Evolutionary conservation across 2,329 filamentous ascomycete genomes (phyloP), one percentile per base, ranked within the genome.

Genomic region (Exophiala mesophila): DNA sequence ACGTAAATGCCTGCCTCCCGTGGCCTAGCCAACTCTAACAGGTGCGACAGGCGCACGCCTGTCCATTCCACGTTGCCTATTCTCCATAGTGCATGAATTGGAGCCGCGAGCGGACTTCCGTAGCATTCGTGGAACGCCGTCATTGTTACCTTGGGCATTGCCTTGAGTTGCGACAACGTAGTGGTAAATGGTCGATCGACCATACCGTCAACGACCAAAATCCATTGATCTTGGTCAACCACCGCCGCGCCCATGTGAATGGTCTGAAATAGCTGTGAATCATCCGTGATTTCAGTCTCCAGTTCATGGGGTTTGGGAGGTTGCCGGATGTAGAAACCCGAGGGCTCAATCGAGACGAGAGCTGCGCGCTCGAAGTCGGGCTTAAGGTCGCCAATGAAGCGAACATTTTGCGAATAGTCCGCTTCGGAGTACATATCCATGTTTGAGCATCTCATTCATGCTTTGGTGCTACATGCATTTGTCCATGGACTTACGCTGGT

Each of bases 101-200:
- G 55, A 7, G 60, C 57, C 10, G 53, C 54, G 1, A 64, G 32
- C 0, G 62, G 62, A 30, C 58, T 62, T 8, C 62, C 61, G 35
- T 59, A 65, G 48, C 62, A 65, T 45, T 65, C 62, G 36, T 65
- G 61, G 32, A 62, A 58, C 3, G 61, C 48, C 3, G 57, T 61
- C 4, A 64, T 39, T 4, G 44, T 54, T 6, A 41, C 47, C 5
- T 39, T 39, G 0, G 60, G 60, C 5, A 65, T 44, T 3, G 41
- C 24, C 19, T 49, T 50, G 7, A 65, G 43, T 32, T 59, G 49
- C 1, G 39, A n/a, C 5, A 61, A 54, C 8, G 50, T 57, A 4
- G 63, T 36, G 4, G 52, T 41, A 39, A 59, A 59, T 0, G 60
- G 59, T 2, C 40, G 36, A 6, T 55, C 31, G 2, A 65, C 60